Base-by-base conservation (phyloP, 2,329 filamentous ascomycete species). In the Epicoccum nigrum region DNA sequence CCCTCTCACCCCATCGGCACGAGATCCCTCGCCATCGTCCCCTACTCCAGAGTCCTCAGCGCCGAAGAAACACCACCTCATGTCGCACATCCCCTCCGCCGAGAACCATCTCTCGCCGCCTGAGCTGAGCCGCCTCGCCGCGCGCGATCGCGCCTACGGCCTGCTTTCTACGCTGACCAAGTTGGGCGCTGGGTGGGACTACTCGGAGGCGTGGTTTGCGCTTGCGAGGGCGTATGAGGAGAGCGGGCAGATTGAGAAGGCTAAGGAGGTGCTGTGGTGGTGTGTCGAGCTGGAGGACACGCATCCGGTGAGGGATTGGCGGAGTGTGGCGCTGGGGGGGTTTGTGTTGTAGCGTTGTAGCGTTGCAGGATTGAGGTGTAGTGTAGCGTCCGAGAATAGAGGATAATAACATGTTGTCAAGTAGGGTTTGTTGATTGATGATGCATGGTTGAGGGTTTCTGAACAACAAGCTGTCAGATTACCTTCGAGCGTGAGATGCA, bases 191-290 rank as follows among this genome's bases (percentile, higher is more conserved):
- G 90, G 91, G 0, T 99, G 94, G 94, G 93, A 97, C 73, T 84
- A 88, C 70, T 86, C 90, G 0, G 94, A 97, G 69, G 94, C 93
- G 4, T 99, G 94, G 94, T 93, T 91, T 67, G 84, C 88, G 4
- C 82, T 99, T 27, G 90, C 92, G 0, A 81, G 91, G 56, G 92
- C 90, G 8, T 90, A 97, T 67, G 94, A 99, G 73, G 85, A 92
- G 68, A 89, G 90, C 50, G 89, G 88, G 0, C 90, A 96, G 76
- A 74, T 85, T 1, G 89, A 94, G 30, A 96, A 93, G 77, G 89
- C 94, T 12, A 95, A 92, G 76, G 89, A 94, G 62, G 91, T 92
- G 37, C 81, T 97, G 6, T 97, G 94, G 94, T 97, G 93, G 92
- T 96, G 92, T 64, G 89, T 99, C 11, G 92, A 97, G 74, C 79